A percentile compares a stretch with the other conserved stretches of the same genome.
phyloP scores from a whole-genome alignment of 177 flowering plant genomes.

The Tripterygium wilfordii region DNA sequence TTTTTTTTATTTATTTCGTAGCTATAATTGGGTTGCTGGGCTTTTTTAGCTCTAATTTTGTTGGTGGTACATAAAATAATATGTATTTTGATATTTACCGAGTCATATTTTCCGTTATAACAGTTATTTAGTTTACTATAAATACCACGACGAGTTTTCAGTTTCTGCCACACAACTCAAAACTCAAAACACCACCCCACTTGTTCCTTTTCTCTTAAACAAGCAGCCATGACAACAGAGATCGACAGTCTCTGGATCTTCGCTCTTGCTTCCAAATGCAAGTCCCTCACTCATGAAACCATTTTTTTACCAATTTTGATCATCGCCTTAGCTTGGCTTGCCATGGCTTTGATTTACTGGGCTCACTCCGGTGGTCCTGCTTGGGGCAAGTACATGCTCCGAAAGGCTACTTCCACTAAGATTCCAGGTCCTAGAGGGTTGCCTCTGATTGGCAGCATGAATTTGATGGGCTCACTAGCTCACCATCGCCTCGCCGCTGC shows the following conservation, averaged over 20 bases:
- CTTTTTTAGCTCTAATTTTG: too few relatives aligned
- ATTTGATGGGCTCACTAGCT: slow-evolving; percentile 42
- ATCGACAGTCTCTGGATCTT: slow-evolving; percentile 38
- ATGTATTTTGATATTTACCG: too few relatives aligned
- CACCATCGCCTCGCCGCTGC: slow-evolving; percentile 44
- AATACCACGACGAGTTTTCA: too few relatives aligned
- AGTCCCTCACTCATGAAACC: slow-evolving; percentile 18
- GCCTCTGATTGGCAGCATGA: slow-evolving; percentile 59
- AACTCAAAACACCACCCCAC: too few relatives aligned
- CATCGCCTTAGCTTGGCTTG: slow-evolving; percentile 20
- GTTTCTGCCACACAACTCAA: too few relatives aligned
- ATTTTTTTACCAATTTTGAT: slow-evolving; percentile 9
- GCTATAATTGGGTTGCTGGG: too few relatives aligned
- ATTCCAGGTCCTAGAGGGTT: slow-evolving; percentile 69
- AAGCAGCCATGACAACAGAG: slow-evolving; percentile 28
- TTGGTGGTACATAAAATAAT: too few relatives aligned
- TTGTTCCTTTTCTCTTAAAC: neutral
- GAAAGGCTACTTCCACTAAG: neutral
- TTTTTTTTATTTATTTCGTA: too few relatives aligned
- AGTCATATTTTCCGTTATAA: too few relatives aligned
- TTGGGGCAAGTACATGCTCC: slow-evolving; percentile 43
- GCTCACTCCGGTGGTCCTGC: slow-evolving; percentile 61
- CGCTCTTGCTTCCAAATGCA: slow-evolving; percentile 36
- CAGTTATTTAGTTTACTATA: too few relatives aligned
- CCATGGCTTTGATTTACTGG: slow-evolving; percentile 38